A percentile compares a stretch with the other conserved stretches of the same genome.
These are phyloP conservation scores for Candida tetrigidarum DNA, from an alignment of 1,139 yeast genomes.

Conservation along the genomic window DNA sequence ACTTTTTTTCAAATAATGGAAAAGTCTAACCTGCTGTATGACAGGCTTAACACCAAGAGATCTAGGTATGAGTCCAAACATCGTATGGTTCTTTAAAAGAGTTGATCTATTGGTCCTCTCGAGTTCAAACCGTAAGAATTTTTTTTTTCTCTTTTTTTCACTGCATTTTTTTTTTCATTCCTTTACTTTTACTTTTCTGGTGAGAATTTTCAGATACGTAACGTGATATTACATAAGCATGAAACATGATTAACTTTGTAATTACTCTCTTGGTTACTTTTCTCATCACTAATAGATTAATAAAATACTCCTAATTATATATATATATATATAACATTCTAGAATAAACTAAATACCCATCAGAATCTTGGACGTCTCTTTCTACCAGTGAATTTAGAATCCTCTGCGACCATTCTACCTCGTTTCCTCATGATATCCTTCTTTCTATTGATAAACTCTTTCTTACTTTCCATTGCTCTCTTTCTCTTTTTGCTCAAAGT, in stretches of 20 bases:
- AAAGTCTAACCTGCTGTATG: constrained; percentile 23
- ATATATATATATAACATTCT: background rate
- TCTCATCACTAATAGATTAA: no score
- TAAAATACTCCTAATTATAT: no score
- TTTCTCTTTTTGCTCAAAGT: constrained; percentile 49
- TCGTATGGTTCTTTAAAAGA: constrained; percentile 8
- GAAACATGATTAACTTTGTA: no score
- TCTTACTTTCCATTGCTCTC: constrained; percentile 70
- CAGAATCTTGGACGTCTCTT: constrained; percentile 89
- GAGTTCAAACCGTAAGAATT: background rate
- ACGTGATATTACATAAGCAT: constrained; percentile 3
- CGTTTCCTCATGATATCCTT: constrained; percentile 92
- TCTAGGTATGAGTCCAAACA: constrained; percentile 22
- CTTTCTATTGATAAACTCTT: constrained; percentile 86
- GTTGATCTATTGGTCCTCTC: background rate
- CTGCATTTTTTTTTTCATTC: background rate
- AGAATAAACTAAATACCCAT: background rate
- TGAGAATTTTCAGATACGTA: background rate
- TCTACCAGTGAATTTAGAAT: constrained; percentile 92
- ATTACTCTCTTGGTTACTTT: background rate
- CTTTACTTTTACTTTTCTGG: background rate
- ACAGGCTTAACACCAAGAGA: constrained; percentile 16
- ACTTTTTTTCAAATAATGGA: constrained; percentile 25
- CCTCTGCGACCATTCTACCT: constrained; percentile 87
- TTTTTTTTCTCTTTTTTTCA: background rate